phyloP scores from a whole-genome alignment of 2,329 filamentous ascomycete species.

The Colletotrichum trifolii region DNA sequence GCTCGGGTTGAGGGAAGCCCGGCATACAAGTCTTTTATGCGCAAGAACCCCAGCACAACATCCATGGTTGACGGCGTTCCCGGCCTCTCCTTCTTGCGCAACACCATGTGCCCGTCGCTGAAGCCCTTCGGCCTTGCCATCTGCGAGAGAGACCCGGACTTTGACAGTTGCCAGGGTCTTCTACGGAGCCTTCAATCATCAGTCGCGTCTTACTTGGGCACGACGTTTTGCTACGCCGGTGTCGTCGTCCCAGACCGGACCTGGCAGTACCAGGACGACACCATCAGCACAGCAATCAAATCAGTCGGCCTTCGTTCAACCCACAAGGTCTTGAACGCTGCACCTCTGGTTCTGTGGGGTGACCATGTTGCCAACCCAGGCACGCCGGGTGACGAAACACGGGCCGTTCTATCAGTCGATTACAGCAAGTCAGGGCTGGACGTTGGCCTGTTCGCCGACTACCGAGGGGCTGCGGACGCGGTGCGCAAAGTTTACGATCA shows the following conservation, averaged over 20 bases:
- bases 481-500: not conserved
- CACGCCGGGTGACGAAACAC: not conserved
- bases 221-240: constrained; percentile 10
- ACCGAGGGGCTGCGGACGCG: not conserved
- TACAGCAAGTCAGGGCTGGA: constrained; percentile 7
- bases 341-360: not conserved
- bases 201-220: constrained; percentile 10
- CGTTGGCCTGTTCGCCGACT: not conserved
- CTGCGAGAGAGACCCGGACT: not conserved
- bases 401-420: constrained; percentile 6
- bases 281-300: constrained; percentile 1
- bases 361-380: not conserved
- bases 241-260: not conserved
- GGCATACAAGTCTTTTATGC: constrained; percentile 18
- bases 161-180: not conserved
- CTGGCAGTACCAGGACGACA: not conserved
- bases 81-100: not conserved
- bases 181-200: constrained; percentile 7
- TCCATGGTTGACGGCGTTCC: fast-evolving
- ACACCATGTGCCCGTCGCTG: not conserved
- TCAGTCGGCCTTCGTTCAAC: constrained; percentile 4
- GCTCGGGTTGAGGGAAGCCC: constrained; percentile 12
- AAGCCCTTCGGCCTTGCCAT: not conserved
- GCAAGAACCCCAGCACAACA: not conserved
- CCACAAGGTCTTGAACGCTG: not conserved